These are phyloP conservation scores for Vitis labrusca DNA, from an alignment of 164 flowering plant species.

Conservation along the genomic window DNA sequence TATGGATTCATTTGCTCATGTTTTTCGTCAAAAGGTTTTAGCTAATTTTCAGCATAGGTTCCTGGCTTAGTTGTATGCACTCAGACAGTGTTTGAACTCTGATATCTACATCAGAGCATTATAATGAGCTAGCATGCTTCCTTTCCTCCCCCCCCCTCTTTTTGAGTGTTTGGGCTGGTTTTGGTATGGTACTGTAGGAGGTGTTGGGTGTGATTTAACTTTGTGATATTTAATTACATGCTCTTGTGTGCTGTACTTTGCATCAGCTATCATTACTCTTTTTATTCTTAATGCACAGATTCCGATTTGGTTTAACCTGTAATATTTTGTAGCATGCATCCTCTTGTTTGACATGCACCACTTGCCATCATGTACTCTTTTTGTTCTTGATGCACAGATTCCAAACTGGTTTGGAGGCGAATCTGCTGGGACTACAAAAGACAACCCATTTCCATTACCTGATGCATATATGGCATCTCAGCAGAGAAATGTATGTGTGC, in stretches of 20 bases:
- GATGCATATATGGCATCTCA: constrained; percentile 73
- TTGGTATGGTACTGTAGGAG: neutral
- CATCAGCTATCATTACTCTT: neutral
- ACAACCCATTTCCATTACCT: constrained; percentile 86
- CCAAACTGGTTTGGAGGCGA: constrained; percentile 81
- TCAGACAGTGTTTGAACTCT: neutral
- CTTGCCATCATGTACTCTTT: neutral
- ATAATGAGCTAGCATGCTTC: neutral
- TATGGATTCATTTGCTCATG: neutral
- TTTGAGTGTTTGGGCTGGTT: too few relatives aligned
- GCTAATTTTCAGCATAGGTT: neutral
- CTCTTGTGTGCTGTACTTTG: neutral
- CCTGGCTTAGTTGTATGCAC: neutral
- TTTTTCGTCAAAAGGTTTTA: neutral
- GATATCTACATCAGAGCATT: neutral
- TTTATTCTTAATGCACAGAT: constrained; percentile 48
- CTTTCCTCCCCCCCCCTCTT: neutral
- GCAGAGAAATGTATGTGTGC: constrained; percentile 68
- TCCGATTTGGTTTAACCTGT: constrained; percentile 60
- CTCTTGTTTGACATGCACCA: neutral
- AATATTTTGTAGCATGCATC: too few relatives aligned
- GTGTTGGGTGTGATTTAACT: constrained; percentile 42
- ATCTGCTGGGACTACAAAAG: constrained; percentile 55
- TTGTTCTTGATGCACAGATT: constrained; percentile 52
- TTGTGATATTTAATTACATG: too few relatives aligned